phyloP scores from a whole-genome alignment of 768 basidiomycete genomes.

The Termitomyces sp. region DNA sequence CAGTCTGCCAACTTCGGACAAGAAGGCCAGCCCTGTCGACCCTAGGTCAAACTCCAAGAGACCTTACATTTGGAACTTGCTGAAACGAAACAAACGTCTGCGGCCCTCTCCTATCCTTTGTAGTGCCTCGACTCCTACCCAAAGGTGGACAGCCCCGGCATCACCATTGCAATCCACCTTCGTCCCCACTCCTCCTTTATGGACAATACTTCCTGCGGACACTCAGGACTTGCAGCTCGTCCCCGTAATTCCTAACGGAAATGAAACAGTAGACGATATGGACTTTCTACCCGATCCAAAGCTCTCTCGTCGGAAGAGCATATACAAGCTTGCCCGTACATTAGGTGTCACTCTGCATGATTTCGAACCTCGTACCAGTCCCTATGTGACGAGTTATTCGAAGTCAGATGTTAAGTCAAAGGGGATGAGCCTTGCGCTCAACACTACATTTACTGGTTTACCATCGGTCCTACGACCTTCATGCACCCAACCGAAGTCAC shows the following conservation, averaged over 20 bases:
- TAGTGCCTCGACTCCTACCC: background rate
- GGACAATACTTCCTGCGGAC: constrained; percentile 2
- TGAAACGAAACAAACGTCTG: background rate
- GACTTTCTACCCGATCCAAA: background rate
- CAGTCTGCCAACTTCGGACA: background rate
- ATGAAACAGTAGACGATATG: constrained; percentile 4
- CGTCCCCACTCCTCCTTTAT: constrained; percentile 7
- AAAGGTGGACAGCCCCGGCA: background rate
- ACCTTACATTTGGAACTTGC: constrained; percentile 7
- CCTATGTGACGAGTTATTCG: background rate
- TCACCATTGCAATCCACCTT: constrained; percentile 3
- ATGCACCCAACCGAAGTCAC: background rate
- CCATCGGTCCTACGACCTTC: background rate
- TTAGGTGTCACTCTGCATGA: constrained; percentile 18
- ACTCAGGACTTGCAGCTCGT: constrained; percentile 6
- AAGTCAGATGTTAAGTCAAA: background rate
- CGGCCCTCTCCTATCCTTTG: background rate
- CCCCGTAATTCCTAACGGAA: constrained; percentile 10
- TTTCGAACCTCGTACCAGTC: background rate
- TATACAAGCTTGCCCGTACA: constrained; percentile 23
- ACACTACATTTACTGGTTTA: background rate
- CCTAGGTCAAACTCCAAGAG: background rate
- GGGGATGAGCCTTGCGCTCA: constrained; percentile 7
- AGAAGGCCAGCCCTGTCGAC: background rate
- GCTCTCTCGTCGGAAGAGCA: constrained; percentile 10